A percentile compares a stretch with the other conserved stretches of the same genome.
These are phyloP conservation scores for Epichloe scottii DNA, from an alignment of 2,329 filamentous ascomycete species.

Conservation along the genomic window DNA sequence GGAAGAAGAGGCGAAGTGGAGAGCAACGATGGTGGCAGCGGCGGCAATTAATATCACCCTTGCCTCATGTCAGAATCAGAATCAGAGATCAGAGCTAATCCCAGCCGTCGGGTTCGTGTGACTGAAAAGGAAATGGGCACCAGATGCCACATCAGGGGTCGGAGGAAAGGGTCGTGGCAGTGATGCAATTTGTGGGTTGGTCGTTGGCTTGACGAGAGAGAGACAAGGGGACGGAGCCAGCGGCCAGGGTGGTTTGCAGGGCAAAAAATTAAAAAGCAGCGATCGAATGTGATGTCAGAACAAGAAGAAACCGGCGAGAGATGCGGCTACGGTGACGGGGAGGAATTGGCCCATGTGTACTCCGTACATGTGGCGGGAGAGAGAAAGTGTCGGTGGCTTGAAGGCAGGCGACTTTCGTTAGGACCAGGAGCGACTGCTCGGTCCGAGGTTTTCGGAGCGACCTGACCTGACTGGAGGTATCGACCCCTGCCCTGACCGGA, in stretches of 20 bases:
- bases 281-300: too few relatives aligned
- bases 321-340: not conserved
- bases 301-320: not conserved
- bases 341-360: not conserved
- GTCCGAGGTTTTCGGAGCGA: too few relatives aligned
- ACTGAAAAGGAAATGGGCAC: not conserved
- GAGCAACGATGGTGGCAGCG: not conserved
- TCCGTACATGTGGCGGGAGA: not conserved
- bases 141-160: not conserved
- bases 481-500: too few relatives aligned
- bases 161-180: not conserved
- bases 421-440: not conserved
- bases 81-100: not conserved
- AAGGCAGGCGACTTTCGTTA: not conserved
- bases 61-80: not conserved
- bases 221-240: not conserved
- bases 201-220: not conserved
- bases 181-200: not conserved
- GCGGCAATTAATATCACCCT: not conserved
- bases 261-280: not conserved
- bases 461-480: too few relatives aligned
- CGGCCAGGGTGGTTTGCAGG: not conserved
- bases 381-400: not conserved
- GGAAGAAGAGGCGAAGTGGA: not conserved
- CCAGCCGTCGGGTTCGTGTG: conserved; percentile 2